These are phyloP conservation scores for Sutorius australiensis DNA, from an alignment of 768 basidiomycete species.

Conservation along the genomic window DNA sequence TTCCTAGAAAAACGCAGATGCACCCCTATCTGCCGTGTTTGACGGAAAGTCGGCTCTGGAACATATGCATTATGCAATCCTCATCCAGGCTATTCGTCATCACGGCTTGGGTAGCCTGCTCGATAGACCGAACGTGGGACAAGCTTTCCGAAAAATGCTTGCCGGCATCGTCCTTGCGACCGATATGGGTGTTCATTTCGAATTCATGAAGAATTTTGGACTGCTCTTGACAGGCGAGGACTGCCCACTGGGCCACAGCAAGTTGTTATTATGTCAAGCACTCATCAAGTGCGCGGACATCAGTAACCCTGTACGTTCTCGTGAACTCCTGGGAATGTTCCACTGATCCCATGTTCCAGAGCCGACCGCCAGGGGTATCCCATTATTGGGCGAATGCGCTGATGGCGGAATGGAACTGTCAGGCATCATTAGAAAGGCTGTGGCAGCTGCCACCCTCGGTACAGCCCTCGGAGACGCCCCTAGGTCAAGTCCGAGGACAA, in stretches of 20 bases:
- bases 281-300: conserved; percentile 98
- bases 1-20: conserved; percentile 83
- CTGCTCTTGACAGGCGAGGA: conserved; percentile 42
- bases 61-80: conserved; percentile 82
- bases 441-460: conserved; percentile 65
- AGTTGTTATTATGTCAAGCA: conserved; percentile 80
- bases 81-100: conserved; percentile 74
- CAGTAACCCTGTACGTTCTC: conserved; percentile 83
- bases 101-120: conserved; percentile 72
- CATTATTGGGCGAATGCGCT: conserved; percentile 90
- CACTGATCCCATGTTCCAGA: conserved; percentile 42
- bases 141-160: conserved; percentile 68
- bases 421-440: conserved; percentile 80
- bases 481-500: conserved; percentile 76
- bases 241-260: conserved; percentile 42
- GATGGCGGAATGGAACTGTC: conserved; percentile 86
- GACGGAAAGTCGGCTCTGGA: conserved; percentile 89
- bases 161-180: conserved; percentile 83
- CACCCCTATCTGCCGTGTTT: conserved; percentile 84
- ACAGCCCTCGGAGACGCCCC: conserved; percentile 42
- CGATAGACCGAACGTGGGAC: conserved; percentile 48
- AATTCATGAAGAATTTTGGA: conserved; percentile 73
- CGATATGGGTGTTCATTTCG: conserved; percentile 88
- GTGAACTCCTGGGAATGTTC: neutral
- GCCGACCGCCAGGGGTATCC: conserved; percentile 88